A percentile compares a stretch with the other conserved stretches of the same genome.
Conservation (phyloP, 768 basidiomycete species). For the Mycena epipterygia region DNA sequence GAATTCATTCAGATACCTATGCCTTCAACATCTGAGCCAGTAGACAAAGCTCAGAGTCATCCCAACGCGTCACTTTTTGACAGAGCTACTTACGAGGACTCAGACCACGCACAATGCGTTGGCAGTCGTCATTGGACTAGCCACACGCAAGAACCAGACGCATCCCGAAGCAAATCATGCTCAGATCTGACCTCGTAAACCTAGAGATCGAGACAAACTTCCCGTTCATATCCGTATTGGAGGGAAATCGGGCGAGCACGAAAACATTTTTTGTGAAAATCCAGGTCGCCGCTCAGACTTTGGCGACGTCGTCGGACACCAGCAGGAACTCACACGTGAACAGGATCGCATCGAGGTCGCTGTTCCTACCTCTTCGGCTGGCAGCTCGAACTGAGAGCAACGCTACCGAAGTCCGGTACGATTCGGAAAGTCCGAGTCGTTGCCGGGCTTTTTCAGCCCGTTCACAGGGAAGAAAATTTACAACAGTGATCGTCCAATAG, state of each 20-base stretch:
- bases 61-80: not conserved
- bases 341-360: slow-evolving; percentile 19
- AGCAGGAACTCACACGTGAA: not conserved
- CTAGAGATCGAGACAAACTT: not conserved
- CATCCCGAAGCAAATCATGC: not conserved
- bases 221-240: not conserved
- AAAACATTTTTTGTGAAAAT: slow-evolving; percentile 1
- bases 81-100: slow-evolving; percentile 7
- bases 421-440: not conserved
- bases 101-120: not conserved
- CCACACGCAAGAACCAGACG: not conserved
- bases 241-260: not conserved
- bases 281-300: not conserved
- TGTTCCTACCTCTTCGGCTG: slow-evolving; percentile 22
- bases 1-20: too few relatives aligned
- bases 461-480: too few relatives aligned
- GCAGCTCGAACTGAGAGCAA: not conserved
- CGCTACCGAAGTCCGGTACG: not conserved
- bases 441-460: too few relatives aligned
- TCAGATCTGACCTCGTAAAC: slow-evolving; percentile 3
- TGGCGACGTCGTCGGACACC: slow-evolving; percentile 15
- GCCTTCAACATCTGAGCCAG: too few relatives aligned
- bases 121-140: not conserved
- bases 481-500: too few relatives aligned
- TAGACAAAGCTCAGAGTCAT: not conserved